Evolutionary conservation across 2,329 filamentous ascomycete genomes (phyloP), one percentile per base, ranked within the genome.

Genomic region (Aspergillus sp.): DNA sequence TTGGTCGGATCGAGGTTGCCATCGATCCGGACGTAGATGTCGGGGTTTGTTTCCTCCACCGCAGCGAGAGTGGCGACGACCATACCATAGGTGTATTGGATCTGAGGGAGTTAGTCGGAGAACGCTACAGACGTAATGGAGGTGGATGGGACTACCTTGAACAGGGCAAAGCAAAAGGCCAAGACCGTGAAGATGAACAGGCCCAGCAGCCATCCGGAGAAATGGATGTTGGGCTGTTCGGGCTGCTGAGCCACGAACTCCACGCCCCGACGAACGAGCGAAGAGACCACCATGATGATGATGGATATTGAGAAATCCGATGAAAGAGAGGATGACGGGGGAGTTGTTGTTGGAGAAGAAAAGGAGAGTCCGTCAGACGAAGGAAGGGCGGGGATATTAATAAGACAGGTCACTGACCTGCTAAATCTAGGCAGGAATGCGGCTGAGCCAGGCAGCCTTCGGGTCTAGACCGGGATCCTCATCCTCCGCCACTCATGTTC

Each of bases 1-100:
- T 64, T 66, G 23, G 62, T 64, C 2, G 65, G 61, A 34, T 71
- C 70, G 31, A 53, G 49, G 43, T 65, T 57, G 36, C 73, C 68
- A 58, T 80, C 75, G 62, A 82, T 77, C 47, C 78, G 72, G 45
- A 82, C 71, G 64, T 78, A 71, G 58, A 80, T 78, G 47, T 78
- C 78, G 32, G 78, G 78, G 58, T 78, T 73, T 32, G 81, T 78
- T 43, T 81, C 81, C 68, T 89, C 86, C 63, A 88, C 76, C 73
- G 85, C 84, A 56, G 83, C 78, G 32, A 89, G 78, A 3, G 82
- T 83, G 2, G 81, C 77, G 42, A 88, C 74, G 51, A 88, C 75
- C 52, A 79, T 71, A 52, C 80, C 80, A 58, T 85, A 80, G 45
- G 81, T 83, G 71, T 88, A 88, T 50, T 73, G 65, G 41, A 78